A percentile compares a stretch with the other conserved stretches of the same genome.
Evolutionary conservation across 306 rosid genomes (phyloP).

Genomic region (Lablab purpureus): DNA sequence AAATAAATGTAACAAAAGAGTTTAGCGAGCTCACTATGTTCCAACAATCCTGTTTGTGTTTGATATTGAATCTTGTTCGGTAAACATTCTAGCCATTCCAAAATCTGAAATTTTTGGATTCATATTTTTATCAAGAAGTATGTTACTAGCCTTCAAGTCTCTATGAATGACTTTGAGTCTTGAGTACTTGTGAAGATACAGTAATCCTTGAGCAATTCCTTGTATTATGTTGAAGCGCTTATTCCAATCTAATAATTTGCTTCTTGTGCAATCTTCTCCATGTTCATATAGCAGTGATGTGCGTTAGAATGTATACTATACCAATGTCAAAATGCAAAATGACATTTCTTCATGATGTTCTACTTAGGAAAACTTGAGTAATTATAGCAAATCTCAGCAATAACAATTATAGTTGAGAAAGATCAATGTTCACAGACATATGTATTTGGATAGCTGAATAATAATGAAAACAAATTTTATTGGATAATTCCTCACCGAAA

Average conservation of each 20-base stretch:
- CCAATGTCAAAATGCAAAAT: no score
- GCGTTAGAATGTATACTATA: no score
- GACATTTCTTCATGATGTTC: no score
- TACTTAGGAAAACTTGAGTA: no score
- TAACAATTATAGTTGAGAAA: no score
- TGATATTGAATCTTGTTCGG: background rate
- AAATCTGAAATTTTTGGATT: background rate
- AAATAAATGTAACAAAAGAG: no score
- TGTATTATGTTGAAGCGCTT: background rate
- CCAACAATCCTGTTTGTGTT: slow-evolving; percentile 35
- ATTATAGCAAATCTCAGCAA: no score
- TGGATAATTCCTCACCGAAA: no score
- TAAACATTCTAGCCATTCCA: background rate
- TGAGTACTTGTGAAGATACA: background rate
- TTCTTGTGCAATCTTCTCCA: background rate
- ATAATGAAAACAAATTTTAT: no score
- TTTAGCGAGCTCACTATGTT: slow-evolving; percentile 26
- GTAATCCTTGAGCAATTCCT: background rate
- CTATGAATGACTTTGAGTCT: background rate
- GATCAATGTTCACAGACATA: no score
- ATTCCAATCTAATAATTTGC: background rate
- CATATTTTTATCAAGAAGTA: background rate
- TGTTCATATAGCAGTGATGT: background rate
- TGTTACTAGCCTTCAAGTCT: background rate
- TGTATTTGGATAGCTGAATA: no score